Conservation (phyloP, 225 moss, liverwort and hornwort genomes). For the Rhytidiadelphus loreus region DNA sequence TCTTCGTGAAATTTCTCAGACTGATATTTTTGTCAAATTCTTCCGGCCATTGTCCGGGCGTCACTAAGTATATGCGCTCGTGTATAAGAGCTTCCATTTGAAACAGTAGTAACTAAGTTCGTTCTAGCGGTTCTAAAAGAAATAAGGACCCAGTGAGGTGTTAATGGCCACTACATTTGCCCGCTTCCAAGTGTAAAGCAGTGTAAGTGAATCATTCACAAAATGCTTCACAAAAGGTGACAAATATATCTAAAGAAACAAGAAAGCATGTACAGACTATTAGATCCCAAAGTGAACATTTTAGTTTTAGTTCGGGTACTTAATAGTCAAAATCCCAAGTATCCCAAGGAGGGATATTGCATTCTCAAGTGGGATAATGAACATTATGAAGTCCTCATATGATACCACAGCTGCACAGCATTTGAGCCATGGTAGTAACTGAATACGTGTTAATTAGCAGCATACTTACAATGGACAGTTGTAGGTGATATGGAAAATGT, state of each 20-base stretch:
- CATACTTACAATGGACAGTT: neutral
- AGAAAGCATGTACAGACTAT: too few species aligned
- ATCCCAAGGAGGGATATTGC: too few species aligned
- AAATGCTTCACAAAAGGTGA: neutral
- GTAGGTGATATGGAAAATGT: neutral
- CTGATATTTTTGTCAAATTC: neutral
- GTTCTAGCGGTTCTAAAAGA: neutral
- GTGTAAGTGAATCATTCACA: neutral
- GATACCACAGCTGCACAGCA: too few species aligned
- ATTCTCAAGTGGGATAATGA: too few species aligned
- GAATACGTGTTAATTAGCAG: neutral
- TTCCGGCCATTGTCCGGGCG: neutral
- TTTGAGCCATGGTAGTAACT: neutral
- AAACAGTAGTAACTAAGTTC: neutral
- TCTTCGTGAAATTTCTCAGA: neutral
- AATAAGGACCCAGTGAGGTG: neutral
- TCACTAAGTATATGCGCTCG: neutral
- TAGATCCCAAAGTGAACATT: neutral
- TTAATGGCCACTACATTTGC: neutral
- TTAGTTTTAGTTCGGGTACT: neutral
- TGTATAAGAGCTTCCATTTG: neutral
- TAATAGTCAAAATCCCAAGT: neutral
- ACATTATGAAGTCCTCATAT: too few species aligned
- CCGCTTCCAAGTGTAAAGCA: neutral
- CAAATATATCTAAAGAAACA: neutral